These are phyloP conservation scores for Pichia occidentalis DNA, from an alignment of 805 yeast genomes.

Conservation along the genomic window DNA sequence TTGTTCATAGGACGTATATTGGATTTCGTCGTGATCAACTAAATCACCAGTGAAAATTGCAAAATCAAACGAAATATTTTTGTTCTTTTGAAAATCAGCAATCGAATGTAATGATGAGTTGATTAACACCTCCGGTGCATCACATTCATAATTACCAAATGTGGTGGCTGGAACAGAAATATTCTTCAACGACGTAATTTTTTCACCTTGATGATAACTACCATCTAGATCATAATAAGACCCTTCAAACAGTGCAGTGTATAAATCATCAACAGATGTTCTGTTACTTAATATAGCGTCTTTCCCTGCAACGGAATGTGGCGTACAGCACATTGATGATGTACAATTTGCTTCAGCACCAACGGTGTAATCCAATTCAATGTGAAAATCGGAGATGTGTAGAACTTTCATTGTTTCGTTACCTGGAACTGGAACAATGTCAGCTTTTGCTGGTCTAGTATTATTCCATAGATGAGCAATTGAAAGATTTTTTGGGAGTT, in stretches of 20 bases:
- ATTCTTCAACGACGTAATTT: conserved; percentile 23
- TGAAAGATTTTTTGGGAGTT: conserved; percentile 40
- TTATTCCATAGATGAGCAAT: conserved; percentile 38
- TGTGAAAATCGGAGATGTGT: conserved; percentile 62
- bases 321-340: conserved; percentile 53
- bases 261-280: conserved; percentile 8
- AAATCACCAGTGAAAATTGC: conserved; percentile 69
- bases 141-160: conserved; percentile 60
- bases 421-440: conserved; percentile 35
- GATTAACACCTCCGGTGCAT: conserved; percentile 55
- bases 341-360: conserved; percentile 58
- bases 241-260: conserved; percentile 9
- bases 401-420: conserved; percentile 48
- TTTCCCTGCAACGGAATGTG: conserved; percentile 30
- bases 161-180: conserved; percentile 49
- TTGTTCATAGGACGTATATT: conserved; percentile 40
- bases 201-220: conserved; percentile 26
- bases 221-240: conserved; percentile 26
- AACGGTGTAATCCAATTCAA: conserved; percentile 46
- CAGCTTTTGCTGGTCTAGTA: conserved; percentile 34
- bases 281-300: conserved; percentile 3
- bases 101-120: conserved; percentile 49
- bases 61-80: conserved; percentile 42
- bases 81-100: conserved; percentile 28
- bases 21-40: conserved; percentile 58